A percentile compares a stretch with the other conserved stretches of the same genome.
Conservation (phyloP, 2,329 filamentous ascomycete species). For the Colletotrichum chrysophilum region DNA sequence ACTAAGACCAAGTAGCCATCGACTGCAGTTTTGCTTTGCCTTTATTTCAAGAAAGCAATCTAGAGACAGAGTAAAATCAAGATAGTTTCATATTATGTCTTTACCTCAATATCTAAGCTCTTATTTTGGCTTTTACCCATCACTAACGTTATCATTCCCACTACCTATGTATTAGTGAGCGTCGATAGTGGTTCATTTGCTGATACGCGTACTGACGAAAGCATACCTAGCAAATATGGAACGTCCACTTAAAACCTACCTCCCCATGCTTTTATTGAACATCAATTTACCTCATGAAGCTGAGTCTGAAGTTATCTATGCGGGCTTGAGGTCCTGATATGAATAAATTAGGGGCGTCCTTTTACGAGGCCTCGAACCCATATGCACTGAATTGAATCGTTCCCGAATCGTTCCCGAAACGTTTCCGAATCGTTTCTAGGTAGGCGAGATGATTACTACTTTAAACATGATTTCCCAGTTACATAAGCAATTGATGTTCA, state of each 20-base stretch:
- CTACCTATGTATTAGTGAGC: background rate
- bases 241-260: background rate
- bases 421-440: background rate
- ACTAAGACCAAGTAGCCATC: background rate
- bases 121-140: background rate
- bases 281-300: background rate
- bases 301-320: background rate
- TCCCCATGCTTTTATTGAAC: background rate
- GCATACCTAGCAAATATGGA: background rate
- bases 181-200: background rate
- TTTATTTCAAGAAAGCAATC: background rate
- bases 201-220: background rate
- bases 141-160: background rate
- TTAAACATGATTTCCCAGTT: background rate
- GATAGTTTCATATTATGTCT: background rate
- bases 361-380: background rate
- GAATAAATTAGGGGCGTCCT: rapidly evolving
- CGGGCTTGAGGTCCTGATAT: rapidly evolving
- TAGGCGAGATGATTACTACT: background rate
- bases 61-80: background rate
- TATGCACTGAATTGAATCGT: background rate
- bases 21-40: rapidly evolving
- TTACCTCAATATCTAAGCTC: background rate
- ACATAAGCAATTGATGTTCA: background rate
- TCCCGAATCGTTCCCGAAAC: background rate